A percentile compares a stretch with the other conserved stretches of the same genome.
Evolutionary conservation across 768 basidiomycete genomes (phyloP).

Genomic region (Ephemerocybe angulata): DNA sequence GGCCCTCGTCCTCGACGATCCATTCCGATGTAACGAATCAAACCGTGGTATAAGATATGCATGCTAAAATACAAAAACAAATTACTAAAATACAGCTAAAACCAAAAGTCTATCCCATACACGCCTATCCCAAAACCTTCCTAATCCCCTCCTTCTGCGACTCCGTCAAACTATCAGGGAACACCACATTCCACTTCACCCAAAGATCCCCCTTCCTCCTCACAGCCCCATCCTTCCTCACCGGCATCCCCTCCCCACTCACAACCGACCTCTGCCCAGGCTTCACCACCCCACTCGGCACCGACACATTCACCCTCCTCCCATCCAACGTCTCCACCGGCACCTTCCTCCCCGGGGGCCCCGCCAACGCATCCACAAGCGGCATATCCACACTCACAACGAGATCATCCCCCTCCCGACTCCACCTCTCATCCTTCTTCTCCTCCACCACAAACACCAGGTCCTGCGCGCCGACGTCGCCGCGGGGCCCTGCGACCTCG

Average conservation of each 20-base stretch:
- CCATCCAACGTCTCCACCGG: slow-evolving; percentile 77
- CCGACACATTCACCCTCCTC: slow-evolving; percentile 61
- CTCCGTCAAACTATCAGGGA: slow-evolving; percentile 73
- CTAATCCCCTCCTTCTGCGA: slow-evolving; percentile 78
- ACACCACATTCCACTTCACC: slow-evolving; percentile 78
- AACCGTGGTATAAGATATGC: too few relatives aligned
- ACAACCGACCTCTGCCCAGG: slow-evolving; percentile 73
- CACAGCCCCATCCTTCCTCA: slow-evolving; percentile 69
- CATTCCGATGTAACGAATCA: too few relatives aligned
- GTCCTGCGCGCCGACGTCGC: slow-evolving; percentile 80
- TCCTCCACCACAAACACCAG: slow-evolving; percentile 98
- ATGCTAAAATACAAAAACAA: neutral
- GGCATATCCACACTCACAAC: slow-evolving; percentile 57
- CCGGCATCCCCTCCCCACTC: slow-evolving; percentile 85
- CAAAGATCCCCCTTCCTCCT: slow-evolving; percentile 81
- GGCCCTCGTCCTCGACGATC: too few relatives aligned
- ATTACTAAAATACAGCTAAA: too few relatives aligned
- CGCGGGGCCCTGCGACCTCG: slow-evolving; percentile 48
- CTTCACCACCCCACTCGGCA: slow-evolving; percentile 69
- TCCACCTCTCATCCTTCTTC: slow-evolving; percentile 78
- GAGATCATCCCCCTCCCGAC: slow-evolving; percentile 81
- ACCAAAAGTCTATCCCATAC: neutral
- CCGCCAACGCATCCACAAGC: slow-evolving; percentile 80
- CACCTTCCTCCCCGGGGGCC: slow-evolving; percentile 38
- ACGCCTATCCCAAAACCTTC: slow-evolving; percentile 47